Conservation (phyloP, 441 rosid genomes). For the Erodium moschatum region DNA sequence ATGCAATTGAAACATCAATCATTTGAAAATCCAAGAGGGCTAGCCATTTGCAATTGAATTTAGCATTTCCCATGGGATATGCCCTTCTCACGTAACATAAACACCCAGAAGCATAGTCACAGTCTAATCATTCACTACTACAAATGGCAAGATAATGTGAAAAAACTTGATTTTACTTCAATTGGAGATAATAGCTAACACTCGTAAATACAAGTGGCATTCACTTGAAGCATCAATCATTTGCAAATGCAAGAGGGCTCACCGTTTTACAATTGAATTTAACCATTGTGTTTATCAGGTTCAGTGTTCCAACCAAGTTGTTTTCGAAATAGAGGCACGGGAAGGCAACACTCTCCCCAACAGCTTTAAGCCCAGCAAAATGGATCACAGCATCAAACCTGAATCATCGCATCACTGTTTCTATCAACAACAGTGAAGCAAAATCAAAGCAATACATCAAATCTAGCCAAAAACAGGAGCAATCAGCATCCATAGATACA, state of each 20-base stretch:
- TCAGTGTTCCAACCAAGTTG: slow-evolving; percentile 60
- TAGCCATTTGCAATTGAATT: no score
- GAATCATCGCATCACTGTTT: background rate
- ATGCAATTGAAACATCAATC: background rate
- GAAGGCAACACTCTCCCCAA: slow-evolving; percentile 49
- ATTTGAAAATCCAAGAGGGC: background rate
- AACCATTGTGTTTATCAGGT: slow-evolving; percentile 53
- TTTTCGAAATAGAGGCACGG: slow-evolving; percentile 58
- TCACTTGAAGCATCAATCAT: no score
- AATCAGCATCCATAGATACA: background rate
- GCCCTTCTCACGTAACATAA: no score
- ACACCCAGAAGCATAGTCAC: no score
- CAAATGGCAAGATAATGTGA: no score
- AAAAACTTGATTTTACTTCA: no score
- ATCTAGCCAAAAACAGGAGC: background rate
- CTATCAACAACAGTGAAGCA: background rate
- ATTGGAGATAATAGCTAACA: no score
- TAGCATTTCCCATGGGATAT: no score
- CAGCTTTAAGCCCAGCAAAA: slow-evolving; percentile 67
- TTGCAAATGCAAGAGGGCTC: background rate
- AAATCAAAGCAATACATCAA: background rate
- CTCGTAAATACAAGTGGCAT: no score
- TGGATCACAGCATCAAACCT: slow-evolving; percentile 70
- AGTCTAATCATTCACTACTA: no score
- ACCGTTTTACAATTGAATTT: slow-evolving; percentile 60